Evolutionary conservation across 331 rosid genomes (phyloP), one percentile per base, ranked within the genome.

Genomic region (Phaseolus coccineus): DNA sequence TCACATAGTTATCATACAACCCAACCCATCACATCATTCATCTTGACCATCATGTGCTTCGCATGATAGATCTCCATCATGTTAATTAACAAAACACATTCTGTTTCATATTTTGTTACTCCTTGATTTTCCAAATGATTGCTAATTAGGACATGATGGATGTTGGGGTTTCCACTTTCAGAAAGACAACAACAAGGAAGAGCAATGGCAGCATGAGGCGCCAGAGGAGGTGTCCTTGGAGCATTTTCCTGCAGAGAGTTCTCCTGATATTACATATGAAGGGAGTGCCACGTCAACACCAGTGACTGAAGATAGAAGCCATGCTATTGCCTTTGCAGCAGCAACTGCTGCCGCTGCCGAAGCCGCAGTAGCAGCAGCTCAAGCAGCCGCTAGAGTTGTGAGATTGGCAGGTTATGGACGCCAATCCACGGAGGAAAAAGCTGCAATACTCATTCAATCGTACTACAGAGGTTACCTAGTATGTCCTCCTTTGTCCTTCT

Each of bases 391-490:
- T 11, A 91, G 90, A 87, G 98, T 89, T 16, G 97, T 95, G 15
- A 86, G 83, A 25, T 75, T 95, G 86, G 88, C 96, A 4, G 96
- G 97, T 22, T 89, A 88, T 84, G 90, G 93, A 14, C 93, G 94
- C 69, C 85, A 88, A 71, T 86, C 90, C 16, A 83, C 74, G 83
- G 99, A 87, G 74, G 98, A 89, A 73, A 85, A 82, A 68, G 97
- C 99, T 72, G 97, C 97, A 67, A 93, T 82, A 14, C 86, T 93
- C 65, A 93, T 95, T 81, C 99, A 95, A 76, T 90, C 99, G 77
- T 57, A 84, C 70, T 95, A 95, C 58, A 91, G 97, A 88, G 98
- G 99, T 71, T 95, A 95, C 87, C 91, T 95, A 56, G 99, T 95
- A 85, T 87, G 85, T 62, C 55, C 69, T 58, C 48, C 35, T 52